Percentiles rank a stretch among this genome's conserved stretches.
phyloP scores from a whole-genome alignment of 2,329 filamentous ascomycete species.

The Aspergillus nomiae region DNA sequence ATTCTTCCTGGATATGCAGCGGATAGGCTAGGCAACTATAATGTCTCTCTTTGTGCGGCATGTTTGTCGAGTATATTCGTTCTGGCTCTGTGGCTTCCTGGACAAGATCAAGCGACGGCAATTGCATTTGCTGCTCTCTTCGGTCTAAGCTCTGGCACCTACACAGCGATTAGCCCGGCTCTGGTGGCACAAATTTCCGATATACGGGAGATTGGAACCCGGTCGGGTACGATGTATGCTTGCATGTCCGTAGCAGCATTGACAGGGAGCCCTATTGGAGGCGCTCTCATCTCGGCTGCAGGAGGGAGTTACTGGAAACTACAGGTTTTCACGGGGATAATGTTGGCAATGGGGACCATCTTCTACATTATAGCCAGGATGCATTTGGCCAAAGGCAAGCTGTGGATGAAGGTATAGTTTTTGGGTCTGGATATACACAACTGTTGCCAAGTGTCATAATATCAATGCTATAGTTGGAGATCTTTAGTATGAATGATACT shows the following conservation, averaged over 20 bases:
- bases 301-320: neutral
- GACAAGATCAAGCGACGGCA: neutral
- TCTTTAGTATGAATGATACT: too few species aligned
- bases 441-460: neutral
- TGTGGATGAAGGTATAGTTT: neutral
- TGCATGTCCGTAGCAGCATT: neutral
- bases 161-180: neutral
- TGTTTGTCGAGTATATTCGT: conserved; percentile 46
- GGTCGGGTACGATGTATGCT: neutral
- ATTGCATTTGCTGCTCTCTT: neutral
- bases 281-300: neutral
- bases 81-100: conserved; percentile 54
- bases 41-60: conserved; percentile 37
- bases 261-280: neutral
- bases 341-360: neutral
- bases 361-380: neutral
- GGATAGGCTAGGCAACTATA: conserved; percentile 49
- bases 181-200: neutral
- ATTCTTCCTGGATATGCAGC: conserved; percentile 57
- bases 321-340: neutral
- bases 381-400: neutral
- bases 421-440: neutral
- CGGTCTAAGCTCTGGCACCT: neutral
- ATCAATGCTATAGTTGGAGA: too few species aligned
- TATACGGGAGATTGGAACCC: neutral